Base-by-base conservation (phyloP, 1,284 basidiomycete genomes). In the Leccinum variabile region DNA sequence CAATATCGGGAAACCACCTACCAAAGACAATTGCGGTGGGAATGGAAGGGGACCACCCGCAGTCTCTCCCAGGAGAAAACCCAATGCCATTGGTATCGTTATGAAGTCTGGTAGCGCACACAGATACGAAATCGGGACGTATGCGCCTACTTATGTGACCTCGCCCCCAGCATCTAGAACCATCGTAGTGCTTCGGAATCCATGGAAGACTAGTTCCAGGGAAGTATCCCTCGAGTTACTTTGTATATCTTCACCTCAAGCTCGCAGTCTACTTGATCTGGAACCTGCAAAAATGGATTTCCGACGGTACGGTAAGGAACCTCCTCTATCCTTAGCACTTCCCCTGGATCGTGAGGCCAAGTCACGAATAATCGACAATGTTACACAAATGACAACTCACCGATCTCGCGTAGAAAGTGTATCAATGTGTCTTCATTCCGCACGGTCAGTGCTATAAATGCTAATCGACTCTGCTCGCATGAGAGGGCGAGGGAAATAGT, bases 361-460 rank as follows among this genome's bases (percentile, higher is more conserved):
- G 61, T 67, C 30, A 57, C 37, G 32, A 32, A 44, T n/a, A 28
- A 18, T 50, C 50, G 25, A 44, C n/a, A 28, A 28, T 28, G 37
- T 0, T 16, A 8, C 30, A 35, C 16, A 25, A 30, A 44, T 28
- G 30, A 56, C 11, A 32, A 65, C 78, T 54, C 56, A 81, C 83
- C 66, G 5, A 78, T 77, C 57, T 75, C 68, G 13, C 69, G 56
- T 3, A 82, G 56, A 65, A 86, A 86, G 46, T 67, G 65, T 5
- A 68, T 55, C 50, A 81, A 66, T 0, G 85, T 84, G 1, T 74
- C 69, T 50, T 78, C 73, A 62, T 81, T 84, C 49, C 84, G 75
- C 4, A 86, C 69, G 5, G 89, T 86, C 54, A 89, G 69, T 2
- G 88, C 86, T 60, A 91, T 80, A 16, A 89, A 68, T 2, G 83